Base-by-base conservation (phyloP, 208 protist genomes). In the Acanthamoeba healyi region DNA sequence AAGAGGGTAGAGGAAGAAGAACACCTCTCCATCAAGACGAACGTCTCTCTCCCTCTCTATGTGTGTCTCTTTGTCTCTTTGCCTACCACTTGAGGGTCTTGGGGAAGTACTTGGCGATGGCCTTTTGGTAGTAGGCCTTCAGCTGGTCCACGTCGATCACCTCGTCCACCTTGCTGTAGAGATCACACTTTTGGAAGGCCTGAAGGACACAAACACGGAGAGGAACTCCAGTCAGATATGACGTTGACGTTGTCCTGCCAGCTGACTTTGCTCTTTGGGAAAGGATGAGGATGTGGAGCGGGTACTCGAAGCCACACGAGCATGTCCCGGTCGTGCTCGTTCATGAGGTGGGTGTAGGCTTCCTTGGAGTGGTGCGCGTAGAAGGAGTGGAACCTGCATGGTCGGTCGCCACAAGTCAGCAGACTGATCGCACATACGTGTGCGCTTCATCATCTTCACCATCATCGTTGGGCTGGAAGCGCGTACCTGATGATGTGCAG, bases 31-130 rank as follows among this genome's bases (percentile, higher is more conserved):
- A n/a, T n/a, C n/a, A n/a, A n/a, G n/a, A n/a, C n/a, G n/a, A n/a
- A n/a, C n/a, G n/a, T n/a, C n/a, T n/a, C n/a, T n/a, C n/a, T n/a
- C n/a, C n/a, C n/a, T n/a, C n/a, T n/a, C n/a, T n/a, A n/a, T n/a
- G n/a, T n/a, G n/a, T n/a, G n/a, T n/a, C n/a, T n/a, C n/a, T n/a
- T n/a, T n/a, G n/a, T n/a, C n/a, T n/a, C n/a, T n/a, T n/a, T n/a
- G n/a, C n/a, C n/a, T 26, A 96, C 95, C 95, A 97, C 46, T 67
- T 91, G 49, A 97, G 61, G 32, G 92, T 95, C 0, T 94, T 84
- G 49, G 94, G 95, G 38, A 96, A 95, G 79, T 96, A 97, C 93
- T 97, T 97, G 29, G 94, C 70, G 72, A 97, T 95, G 54, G 97
- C 61, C 3, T 56, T 40, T 58, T 95, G 67, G 89, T 97, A 97